A percentile compares a stretch with the other conserved stretches of the same genome.
Evolutionary conservation across 805 yeast genomes (phyloP).

Genomic region (Wickerhamomyces mucosus): DNA sequence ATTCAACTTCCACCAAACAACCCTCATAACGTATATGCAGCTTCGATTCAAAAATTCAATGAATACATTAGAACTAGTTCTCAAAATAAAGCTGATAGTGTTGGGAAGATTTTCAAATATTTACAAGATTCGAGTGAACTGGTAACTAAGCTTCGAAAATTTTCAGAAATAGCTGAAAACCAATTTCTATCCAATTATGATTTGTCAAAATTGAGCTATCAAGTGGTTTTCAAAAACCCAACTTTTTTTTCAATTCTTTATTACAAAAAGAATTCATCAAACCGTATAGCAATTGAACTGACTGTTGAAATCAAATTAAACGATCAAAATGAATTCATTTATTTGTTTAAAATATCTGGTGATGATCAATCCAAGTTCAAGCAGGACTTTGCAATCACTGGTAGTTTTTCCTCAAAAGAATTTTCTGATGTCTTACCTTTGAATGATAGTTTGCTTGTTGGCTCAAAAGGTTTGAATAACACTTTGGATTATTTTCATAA

Average conservation of each 20-base stretch:
- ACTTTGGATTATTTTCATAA: conserved; percentile 10
- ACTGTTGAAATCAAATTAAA: conserved; percentile 8
- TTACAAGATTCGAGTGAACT: conserved; percentile 14
- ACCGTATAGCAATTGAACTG: conserved; percentile 6
- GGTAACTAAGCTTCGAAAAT: conserved; percentile 10
- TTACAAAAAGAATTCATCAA: conserved; percentile 5
- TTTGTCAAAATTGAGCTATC: conserved; percentile 6
- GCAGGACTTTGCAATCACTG: conserved; percentile 4
- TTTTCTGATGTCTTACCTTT: conserved; percentile 9
- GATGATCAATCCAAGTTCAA: too few relatives aligned
- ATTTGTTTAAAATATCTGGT: too few relatives aligned
- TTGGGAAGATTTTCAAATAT: conserved; percentile 13
- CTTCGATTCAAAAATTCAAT: conserved; percentile 16
- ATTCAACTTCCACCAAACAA: conserved; percentile 16
- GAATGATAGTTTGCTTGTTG: conserved; percentile 9
- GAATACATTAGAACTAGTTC: too few relatives aligned
- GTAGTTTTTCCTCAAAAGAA: too few relatives aligned
- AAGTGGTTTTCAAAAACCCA: conserved; percentile 14
- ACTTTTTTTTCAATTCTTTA: conserved; percentile 12
- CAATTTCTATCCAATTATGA: conserved; percentile 3
- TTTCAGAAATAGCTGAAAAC: conserved; percentile 3
- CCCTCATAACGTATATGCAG: conserved; percentile 17
- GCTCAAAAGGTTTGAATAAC: conserved; percentile 6
- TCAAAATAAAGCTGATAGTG: too few relatives aligned
- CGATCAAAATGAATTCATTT: too few relatives aligned